Percentiles rank a stretch among this genome's conserved stretches.
Evolutionary conservation across 192 early-diverging fungal genomes (phyloP).

Genomic region (Linderina pennispora): DNA sequence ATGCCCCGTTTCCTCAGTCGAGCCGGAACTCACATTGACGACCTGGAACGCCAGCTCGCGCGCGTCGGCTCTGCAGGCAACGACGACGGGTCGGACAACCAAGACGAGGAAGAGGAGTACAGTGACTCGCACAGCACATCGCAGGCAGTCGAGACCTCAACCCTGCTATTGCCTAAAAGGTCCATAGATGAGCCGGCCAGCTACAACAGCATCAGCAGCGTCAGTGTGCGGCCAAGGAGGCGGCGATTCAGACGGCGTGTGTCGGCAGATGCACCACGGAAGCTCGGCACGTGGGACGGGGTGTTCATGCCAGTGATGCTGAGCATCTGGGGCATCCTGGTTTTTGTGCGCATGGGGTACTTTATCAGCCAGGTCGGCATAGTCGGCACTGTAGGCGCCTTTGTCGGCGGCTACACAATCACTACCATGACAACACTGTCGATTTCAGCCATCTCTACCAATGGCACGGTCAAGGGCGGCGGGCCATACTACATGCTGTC

Average conservation of each 20-base stretch:
- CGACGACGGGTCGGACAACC: slow-evolving; percentile 21
- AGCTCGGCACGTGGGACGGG: slow-evolving; percentile 63
- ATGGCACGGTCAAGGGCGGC: slow-evolving; percentile 62
- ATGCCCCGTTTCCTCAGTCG: slow-evolving; percentile 48
- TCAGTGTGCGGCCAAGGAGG: too few relatives aligned
- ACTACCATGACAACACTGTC: slow-evolving; percentile 61
- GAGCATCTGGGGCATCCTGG: slow-evolving; percentile 67
- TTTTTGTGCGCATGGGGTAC: slow-evolving; percentile 65
- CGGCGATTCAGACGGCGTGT: too few relatives aligned
- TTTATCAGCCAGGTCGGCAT: slow-evolving; percentile 60
- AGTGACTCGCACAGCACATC: neutral
- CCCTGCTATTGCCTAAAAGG: too few relatives aligned
- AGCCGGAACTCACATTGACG: slow-evolving; percentile 44
- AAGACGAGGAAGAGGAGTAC: neutral
- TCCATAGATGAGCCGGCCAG: neutral
- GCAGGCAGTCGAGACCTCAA: neutral
- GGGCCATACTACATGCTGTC: slow-evolving; percentile 66
- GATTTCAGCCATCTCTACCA: slow-evolving; percentile 63
- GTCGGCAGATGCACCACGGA: slow-evolving; percentile 13
- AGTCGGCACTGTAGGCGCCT: slow-evolving; percentile 54
- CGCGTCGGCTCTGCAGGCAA: slow-evolving; percentile 40
- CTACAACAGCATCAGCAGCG: neutral
- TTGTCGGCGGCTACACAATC: slow-evolving; percentile 52
- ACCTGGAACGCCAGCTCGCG: slow-evolving; percentile 42
- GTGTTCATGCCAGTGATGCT: slow-evolving; percentile 65